Evolutionary conservation across 2,329 filamentous ascomycete genomes (phyloP).

Genomic region (Beauveria pseudobassiana): DNA sequence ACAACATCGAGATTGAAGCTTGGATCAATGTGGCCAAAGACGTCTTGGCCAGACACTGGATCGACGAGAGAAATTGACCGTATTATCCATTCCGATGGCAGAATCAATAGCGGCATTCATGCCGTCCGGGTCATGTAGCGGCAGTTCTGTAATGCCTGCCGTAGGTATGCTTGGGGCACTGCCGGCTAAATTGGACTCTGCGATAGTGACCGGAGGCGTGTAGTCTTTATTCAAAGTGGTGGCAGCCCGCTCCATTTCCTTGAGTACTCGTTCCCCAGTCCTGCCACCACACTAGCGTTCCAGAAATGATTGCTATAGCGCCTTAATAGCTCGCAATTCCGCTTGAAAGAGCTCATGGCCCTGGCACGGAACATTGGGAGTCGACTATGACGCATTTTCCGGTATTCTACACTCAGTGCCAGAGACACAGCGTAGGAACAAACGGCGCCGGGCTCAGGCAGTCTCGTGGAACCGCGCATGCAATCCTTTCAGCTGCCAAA

Average conservation of each 20-base stretch:
- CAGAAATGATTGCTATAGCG: conserved; percentile 50
- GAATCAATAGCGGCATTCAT: conserved; percentile 18
- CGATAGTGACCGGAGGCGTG: conserved; percentile 15
- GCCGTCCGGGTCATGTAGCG: conserved; percentile 18
- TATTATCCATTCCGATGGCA: conserved; percentile 23
- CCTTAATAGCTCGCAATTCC: conserved; percentile 45
- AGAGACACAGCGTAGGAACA: conserved; percentile 54
- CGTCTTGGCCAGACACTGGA: conserved; percentile 40
- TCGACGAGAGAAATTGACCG: conserved; percentile 37
- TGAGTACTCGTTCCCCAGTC: conserved; percentile 45
- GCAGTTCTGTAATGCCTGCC: conserved; percentile 17
- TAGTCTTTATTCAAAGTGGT: conserved; percentile 35
- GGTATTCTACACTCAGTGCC: conserved; percentile 53
- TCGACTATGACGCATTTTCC: conserved; percentile 55
- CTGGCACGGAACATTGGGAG: conserved; percentile 50
- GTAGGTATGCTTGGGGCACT: conserved; percentile 13
- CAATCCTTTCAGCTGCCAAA: conserved; percentile 49
- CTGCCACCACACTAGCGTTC: conserved; percentile 47
- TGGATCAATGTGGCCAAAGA: conserved; percentile 49
- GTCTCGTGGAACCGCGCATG: conserved; percentile 45
- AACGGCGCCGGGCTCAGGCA: conserved; percentile 48
- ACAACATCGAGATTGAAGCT: conserved; percentile 46
- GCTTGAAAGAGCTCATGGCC: conserved; percentile 46
- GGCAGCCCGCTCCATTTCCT: conserved; percentile 49
- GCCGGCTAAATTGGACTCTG: neutral